phyloP scores from a whole-genome alignment of 1,139 yeast species.

The Kodamaea ohmeri region DNA sequence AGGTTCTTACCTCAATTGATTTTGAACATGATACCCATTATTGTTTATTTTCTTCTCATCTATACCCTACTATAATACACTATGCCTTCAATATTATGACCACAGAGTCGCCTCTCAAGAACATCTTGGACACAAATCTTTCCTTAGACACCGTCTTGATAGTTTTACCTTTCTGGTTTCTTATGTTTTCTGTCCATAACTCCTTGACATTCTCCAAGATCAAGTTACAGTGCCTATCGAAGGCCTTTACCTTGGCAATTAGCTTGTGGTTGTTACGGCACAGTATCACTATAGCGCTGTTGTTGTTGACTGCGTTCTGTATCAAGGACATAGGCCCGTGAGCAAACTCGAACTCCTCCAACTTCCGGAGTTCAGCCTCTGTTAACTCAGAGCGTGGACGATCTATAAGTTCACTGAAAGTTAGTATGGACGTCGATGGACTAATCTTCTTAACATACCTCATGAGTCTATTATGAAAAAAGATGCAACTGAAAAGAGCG shows the following conservation, averaged over 20 bases:
- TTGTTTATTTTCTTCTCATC: neutral
- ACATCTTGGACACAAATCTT: conserved; percentile 84
- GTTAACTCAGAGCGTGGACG: conserved; percentile 78
- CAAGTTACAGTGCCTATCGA: conserved; percentile 94
- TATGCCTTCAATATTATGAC: conserved; percentile 67
- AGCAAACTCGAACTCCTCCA: conserved; percentile 87
- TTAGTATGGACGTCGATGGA: conserved; percentile 12
- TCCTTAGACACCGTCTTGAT: conserved; percentile 73
- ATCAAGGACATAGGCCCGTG: conserved; percentile 91
- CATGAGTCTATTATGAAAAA: conserved; percentile 7
- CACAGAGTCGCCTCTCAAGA: conserved; percentile 93
- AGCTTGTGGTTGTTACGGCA: conserved; percentile 91
- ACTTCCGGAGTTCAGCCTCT: conserved; percentile 71
- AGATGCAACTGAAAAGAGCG: neutral
- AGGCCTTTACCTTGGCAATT: conserved; percentile 86
- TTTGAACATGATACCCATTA: neutral
- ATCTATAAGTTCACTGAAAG: conserved; percentile 57
- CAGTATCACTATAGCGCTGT: conserved; percentile 79
- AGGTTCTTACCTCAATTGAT: too few relatives aligned
- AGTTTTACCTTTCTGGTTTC: conserved; percentile 65
- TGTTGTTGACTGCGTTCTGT: conserved; percentile 72
- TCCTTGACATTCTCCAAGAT: conserved; percentile 91
- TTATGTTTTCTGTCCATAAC: conserved; percentile 75
- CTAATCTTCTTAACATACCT: conserved; percentile 11
- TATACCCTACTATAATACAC: neutral